Evolutionary conservation across 2,329 filamentous ascomycete genomes (phyloP), one percentile per base, ranked within the genome.

Genomic region (Capronia epimyces): DNA sequence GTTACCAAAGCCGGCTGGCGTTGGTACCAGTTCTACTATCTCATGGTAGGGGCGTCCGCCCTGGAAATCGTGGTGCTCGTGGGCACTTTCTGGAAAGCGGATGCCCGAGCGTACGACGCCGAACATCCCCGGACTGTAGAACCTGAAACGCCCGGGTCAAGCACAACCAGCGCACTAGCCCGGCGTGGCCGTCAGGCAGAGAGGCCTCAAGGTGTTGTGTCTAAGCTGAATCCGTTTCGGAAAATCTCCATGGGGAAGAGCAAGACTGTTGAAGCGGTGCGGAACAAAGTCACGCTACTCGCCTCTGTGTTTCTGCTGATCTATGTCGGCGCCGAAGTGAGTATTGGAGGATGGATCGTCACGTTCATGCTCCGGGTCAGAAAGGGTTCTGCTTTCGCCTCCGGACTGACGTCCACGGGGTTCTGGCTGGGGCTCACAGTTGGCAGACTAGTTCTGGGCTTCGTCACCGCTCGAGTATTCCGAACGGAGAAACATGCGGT

Each of bases 341-440:
- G 80, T 0, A 71, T 89, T 2, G 84, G 84, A 16, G 87, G 87
- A 13, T 93, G 87, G 87, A 84, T 94, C 56, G 82, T 87, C 44
- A 53, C 45, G 15, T 93, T 94, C 64, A 93, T 95, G 86, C 80
- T 89, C 16, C 73, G 78, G 15, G 82, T 89, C 18, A 79, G 89
- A 13, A 67, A 83, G 31, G 86, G 82, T 1, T 75, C 73, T 16
- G 71, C 81, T 0, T 91, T 93, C 63, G 76, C 82, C 2, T 83
- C 84, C 25, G 88, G 88, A 2, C 80, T 93, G 70, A 81, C 80
- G 0, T 83, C 82, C 0, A 91, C 86, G 0, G 83, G 58, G 12
- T 60, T 89, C 69, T 93, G 87, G 87, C 77, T 86, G 32, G 87
- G 87, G 0, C 73, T 91, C 57, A 89, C 86, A 0, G 64, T 87